phyloP scores from a whole-genome alignment of 2,329 filamentous ascomycete genomes.

The Aspergillus uvarum region DNA sequence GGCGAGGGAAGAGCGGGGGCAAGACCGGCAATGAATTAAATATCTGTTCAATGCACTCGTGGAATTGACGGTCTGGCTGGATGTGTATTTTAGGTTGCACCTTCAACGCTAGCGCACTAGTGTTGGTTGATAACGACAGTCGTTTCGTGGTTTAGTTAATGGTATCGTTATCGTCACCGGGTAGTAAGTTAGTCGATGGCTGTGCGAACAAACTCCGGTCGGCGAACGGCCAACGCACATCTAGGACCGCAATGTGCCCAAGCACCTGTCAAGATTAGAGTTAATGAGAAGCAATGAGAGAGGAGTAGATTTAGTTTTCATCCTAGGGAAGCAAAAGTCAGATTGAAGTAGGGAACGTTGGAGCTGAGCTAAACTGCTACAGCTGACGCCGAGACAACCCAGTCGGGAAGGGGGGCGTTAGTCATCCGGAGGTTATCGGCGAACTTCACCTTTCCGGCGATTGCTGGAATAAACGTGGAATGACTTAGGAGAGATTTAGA shows the following conservation, averaged over 20 bases:
- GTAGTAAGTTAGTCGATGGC: neutral
- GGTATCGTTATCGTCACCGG: neutral
- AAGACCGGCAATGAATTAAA: neutral
- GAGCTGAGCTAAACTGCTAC: neutral
- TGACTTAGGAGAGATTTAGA: no score
- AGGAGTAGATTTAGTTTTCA: neutral
- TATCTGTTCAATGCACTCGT: neutral
- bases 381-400: neutral
- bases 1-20: constrained; percentile 3
- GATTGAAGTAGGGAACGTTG: neutral
- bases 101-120: constrained; percentile 3
- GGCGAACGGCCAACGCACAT: neutral
- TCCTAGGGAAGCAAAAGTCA: neutral
- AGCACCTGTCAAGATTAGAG: neutral
- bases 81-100: neutral
- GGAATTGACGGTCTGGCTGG: neutral
- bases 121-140: neutral
- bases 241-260: neutral
- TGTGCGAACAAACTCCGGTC: neutral
- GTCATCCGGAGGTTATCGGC: neutral
- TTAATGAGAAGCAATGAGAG: neutral
- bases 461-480: neutral
- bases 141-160: no score
- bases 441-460: neutral
- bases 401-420: neutral